phyloP scores from a whole-genome alignment of 768 basidiomycete species.

The Hygrocybe punicea region DNA sequence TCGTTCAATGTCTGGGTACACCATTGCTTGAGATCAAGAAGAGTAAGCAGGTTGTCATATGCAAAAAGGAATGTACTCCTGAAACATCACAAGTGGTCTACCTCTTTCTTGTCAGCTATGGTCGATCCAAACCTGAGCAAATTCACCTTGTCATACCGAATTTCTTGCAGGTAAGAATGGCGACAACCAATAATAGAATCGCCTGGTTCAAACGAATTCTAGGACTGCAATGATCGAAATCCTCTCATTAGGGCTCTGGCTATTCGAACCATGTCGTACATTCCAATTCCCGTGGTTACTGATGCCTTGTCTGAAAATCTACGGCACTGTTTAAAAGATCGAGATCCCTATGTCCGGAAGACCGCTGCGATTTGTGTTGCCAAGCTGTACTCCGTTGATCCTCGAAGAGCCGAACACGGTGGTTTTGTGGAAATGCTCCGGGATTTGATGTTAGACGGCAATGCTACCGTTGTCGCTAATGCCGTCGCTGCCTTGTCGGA shows the following conservation, averaged over 20 bases:
- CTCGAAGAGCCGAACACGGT: constrained; percentile 78
- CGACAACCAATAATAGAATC: constrained; percentile 5
- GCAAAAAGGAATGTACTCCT: neutral
- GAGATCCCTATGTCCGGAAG: constrained; percentile 97
- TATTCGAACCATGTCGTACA: constrained; percentile 99
- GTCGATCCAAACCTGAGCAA: constrained; percentile 88
- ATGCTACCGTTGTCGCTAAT: constrained; percentile 96
- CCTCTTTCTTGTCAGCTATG: constrained; percentile 96
- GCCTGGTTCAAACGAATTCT: constrained; percentile 15
- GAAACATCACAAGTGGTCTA: constrained; percentile 74
- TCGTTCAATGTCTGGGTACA: constrained; percentile 91
- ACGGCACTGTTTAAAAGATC: constrained; percentile 87
- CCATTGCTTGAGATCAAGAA: constrained; percentile 98
- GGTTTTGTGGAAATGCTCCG: constrained; percentile 89
- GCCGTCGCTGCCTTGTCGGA: constrained; percentile 96
- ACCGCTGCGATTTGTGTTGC: constrained; percentile 98
- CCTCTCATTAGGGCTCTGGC: constrained; percentile 95
- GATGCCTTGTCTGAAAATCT: constrained; percentile 86
- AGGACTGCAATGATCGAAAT: constrained; percentile 97
- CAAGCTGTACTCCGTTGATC: constrained; percentile 88
- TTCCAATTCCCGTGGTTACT: constrained; percentile 85
- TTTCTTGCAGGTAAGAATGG: constrained; percentile 72
- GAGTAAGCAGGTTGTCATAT: constrained; percentile 52
- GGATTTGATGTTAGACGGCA: constrained; percentile 87
- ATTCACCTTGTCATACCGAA: constrained; percentile 88